These are phyloP conservation scores for Trichoderma orchidacearum DNA, from an alignment of 495 filamentous ascomycete genomes.

Conservation along the genomic window DNA sequence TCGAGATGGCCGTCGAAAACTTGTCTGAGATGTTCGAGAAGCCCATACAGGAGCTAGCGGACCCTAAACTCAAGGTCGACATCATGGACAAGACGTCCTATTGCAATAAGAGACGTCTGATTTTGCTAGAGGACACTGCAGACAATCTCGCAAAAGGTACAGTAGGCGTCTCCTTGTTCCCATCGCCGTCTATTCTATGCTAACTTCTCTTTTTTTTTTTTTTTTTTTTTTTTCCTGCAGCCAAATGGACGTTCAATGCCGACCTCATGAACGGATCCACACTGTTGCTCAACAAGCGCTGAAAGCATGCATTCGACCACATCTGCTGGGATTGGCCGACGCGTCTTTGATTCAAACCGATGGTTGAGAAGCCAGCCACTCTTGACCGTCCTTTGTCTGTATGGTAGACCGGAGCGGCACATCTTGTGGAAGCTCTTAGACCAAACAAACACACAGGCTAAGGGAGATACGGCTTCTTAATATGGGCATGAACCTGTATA, in stretches of 20 bases:
- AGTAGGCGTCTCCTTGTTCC: slow-evolving; percentile 13
- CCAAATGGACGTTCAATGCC: slow-evolving; percentile 32
- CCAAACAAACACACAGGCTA: too few species aligned
- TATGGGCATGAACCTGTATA: too few species aligned
- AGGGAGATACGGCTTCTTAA: too few species aligned
- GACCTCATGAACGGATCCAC: slow-evolving; percentile 17
- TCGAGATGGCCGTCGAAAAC: slow-evolving; percentile 92
- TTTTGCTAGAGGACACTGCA: slow-evolving; percentile 81
- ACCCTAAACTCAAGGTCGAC: slow-evolving; percentile 68
- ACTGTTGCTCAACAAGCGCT: neutral
- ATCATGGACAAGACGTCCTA: slow-evolving; percentile 98
- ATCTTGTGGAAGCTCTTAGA: too few species aligned
- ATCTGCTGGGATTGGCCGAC: neutral
- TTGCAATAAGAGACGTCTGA: slow-evolving; percentile 82
- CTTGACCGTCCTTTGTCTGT: too few species aligned
- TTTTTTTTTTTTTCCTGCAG: slow-evolving; percentile 7
- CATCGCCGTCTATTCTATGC: neutral
- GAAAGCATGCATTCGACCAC: neutral
- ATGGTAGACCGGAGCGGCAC: too few species aligned
- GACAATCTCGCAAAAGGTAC: slow-evolving; percentile 77
- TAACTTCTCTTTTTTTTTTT: neutral
- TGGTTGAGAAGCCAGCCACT: neutral
- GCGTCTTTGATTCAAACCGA: neutral
- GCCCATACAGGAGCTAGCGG: slow-evolving; percentile 66
- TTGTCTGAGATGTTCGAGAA: slow-evolving; percentile 98